Conservation (phyloP, 192 early-diverging fungal genomes). For the Coemansia sp. region DNA sequence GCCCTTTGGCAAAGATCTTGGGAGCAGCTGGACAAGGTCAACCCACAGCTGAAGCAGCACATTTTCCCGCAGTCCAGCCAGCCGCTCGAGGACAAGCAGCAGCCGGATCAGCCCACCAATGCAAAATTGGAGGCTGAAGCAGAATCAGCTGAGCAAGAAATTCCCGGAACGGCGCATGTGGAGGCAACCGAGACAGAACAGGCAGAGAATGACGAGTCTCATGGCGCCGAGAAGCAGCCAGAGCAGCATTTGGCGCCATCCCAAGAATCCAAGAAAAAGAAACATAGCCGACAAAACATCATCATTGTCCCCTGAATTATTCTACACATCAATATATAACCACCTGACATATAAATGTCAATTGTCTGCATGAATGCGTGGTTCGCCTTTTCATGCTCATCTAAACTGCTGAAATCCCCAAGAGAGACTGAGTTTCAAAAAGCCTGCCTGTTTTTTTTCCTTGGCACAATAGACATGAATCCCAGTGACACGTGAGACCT, state of each 20-base stretch:
- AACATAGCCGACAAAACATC: conserved; percentile 31
- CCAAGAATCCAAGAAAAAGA: conserved; percentile 27
- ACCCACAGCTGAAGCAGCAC: conserved; percentile 33
- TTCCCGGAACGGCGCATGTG: not conserved
- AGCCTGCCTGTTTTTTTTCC: no score
- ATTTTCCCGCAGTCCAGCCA: conserved; percentile 23
- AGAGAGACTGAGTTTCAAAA: no score
- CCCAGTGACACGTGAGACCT: no score
- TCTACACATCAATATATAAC: not conserved
- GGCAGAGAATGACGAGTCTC: not conserved
- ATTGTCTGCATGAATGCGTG: not conserved
- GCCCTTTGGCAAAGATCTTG: conserved; percentile 29
- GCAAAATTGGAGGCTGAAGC: not conserved
- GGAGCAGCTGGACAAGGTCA: conserved; percentile 36
- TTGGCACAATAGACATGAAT: no score
- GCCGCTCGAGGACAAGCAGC: not conserved
- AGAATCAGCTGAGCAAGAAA: conserved; percentile 2
- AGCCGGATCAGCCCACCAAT: conserved; percentile 1
- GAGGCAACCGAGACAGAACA: not conserved
- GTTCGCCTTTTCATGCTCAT: no score
- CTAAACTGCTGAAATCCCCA: no score
- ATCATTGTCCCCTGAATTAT: conserved; percentile 29
- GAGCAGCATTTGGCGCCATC: conserved; percentile 1
- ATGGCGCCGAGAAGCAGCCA: not conserved
- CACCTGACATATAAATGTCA: not conserved